Evolutionary conservation across 2,329 filamentous ascomycete species (phyloP), one percentile per base, ranked within the genome.

Genomic region (Ciborinia camelliae): DNA sequence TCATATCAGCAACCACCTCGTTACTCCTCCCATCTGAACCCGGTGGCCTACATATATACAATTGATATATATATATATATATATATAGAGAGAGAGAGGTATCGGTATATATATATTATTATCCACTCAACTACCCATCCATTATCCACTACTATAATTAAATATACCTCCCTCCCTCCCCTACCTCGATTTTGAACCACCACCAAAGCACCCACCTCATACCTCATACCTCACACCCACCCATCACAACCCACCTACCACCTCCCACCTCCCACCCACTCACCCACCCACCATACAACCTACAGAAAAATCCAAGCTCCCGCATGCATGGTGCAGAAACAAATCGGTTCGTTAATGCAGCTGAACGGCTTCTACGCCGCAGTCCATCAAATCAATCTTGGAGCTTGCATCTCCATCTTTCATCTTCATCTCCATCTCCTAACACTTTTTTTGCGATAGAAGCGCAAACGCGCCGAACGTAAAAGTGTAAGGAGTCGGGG

Each of bases 291-390:
- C n/a, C n/a, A n/a, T n/a, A n/a, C n/a, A n/a, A n/a, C n/a, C n/a
- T 26, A 28, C 30, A 37, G 32, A 6, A 20, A 12, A 45, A 20
- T 30, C 23, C 43, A 61, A 37, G 48, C 30, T 28, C 48, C 55
- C 62, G 55, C 55, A 60, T 64, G 63, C 63, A 64, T 64, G 63
- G 62, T 64, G 62, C 62, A 64, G 62, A 64, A 60, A 32, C 41
- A 28, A 63, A 58, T 64, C 62, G 43, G 35, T 59, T 64, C 57
- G 55, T 61, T 61, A 60, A 64, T 64, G 63, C 63, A 64, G 55
- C 63, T 64, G 55, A 64, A 64, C 55, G 63, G 63, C 63, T 53
- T 50, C 28, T 61, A 32, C 39, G 57, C 63, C 55, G 55, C 55
- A 52, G 28, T 53, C 48, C 48, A 53, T 48, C 53, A 58, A 58